Conservation (phyloP, 2,329 filamentous ascomycete genomes). For the Exophiala mesophila region DNA sequence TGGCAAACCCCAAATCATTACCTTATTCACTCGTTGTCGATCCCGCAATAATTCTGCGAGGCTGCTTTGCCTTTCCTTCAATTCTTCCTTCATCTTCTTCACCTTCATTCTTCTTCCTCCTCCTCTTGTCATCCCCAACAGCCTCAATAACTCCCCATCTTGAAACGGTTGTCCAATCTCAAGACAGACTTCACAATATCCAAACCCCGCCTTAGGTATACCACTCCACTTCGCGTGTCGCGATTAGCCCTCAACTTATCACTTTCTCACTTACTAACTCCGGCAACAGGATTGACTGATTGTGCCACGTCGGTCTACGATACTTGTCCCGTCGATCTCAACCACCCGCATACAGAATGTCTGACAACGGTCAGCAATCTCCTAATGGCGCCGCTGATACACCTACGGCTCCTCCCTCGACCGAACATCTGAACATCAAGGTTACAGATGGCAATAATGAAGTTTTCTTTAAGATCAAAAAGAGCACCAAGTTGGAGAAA, state of each 20-base stretch:
- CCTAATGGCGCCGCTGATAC: constrained; percentile 23
- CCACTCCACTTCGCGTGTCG: too few relatives aligned
- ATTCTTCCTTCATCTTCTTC: not conserved
- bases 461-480: constrained; percentile 99
- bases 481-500: constrained; percentile 91
- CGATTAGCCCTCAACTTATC: too few relatives aligned
- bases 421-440: constrained; percentile 96
- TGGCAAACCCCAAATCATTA: too few relatives aligned
- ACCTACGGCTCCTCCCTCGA: constrained; percentile 32
- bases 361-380: constrained; percentile 25
- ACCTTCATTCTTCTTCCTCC: not conserved
- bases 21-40: too few relatives aligned
- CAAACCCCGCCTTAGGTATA: too few relatives aligned
- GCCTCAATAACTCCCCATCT: too few relatives aligned
- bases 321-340: not conserved
- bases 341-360: constrained; percentile 17
- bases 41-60: constrained; percentile 1
- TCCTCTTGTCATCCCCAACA: not conserved
- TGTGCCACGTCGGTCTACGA: not conserved
- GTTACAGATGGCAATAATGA: constrained; percentile 99
- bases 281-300: not conserved
- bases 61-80: not conserved
- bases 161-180: too few relatives aligned
- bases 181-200: too few relatives aligned
- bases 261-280: not conserved